Evolutionary conservation across 2,329 filamentous ascomycete species (phyloP).

Genomic region (Cladophialophora exuberans): DNA sequence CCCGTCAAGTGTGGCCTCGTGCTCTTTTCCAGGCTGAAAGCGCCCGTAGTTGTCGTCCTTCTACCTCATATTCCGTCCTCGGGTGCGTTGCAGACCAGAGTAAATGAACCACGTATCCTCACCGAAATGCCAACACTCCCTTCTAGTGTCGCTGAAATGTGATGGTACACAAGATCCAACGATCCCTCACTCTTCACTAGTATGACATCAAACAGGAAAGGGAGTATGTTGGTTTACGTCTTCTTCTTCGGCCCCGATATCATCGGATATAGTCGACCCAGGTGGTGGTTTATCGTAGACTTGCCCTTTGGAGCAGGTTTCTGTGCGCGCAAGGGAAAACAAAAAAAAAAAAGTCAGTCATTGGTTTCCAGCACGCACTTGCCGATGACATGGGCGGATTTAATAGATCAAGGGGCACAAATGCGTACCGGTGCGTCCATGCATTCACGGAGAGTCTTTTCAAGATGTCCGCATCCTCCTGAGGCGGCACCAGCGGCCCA

Average conservation of each 20-base stretch:
- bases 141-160: no score
- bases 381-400: background rate
- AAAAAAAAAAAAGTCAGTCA: slow-evolving; percentile 4
- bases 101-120: no score
- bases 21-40: no score
- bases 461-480: slow-evolving; percentile 63
- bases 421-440: slow-evolving; percentile 83
- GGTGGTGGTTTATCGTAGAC: slow-evolving; percentile 89
- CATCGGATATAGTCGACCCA: slow-evolving; percentile 74
- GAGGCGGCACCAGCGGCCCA: slow-evolving; percentile 46
- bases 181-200: no score
- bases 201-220: no score
- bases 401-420: slow-evolving; percentile 32
- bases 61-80: no score
- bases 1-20: no score
- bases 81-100: no score
- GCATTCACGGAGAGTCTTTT: slow-evolving; percentile 64
- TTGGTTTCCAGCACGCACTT: background rate
- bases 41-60: no score
- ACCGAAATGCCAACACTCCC: no score
- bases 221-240: slow-evolving; percentile 46
- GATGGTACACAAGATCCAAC: no score
- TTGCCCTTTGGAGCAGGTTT: slow-evolving; percentile 56
- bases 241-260: slow-evolving; percentile 72
- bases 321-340: slow-evolving; percentile 49